Conservation (phyloP, 305 asterid species). For the Solanum hybrid region DNA sequence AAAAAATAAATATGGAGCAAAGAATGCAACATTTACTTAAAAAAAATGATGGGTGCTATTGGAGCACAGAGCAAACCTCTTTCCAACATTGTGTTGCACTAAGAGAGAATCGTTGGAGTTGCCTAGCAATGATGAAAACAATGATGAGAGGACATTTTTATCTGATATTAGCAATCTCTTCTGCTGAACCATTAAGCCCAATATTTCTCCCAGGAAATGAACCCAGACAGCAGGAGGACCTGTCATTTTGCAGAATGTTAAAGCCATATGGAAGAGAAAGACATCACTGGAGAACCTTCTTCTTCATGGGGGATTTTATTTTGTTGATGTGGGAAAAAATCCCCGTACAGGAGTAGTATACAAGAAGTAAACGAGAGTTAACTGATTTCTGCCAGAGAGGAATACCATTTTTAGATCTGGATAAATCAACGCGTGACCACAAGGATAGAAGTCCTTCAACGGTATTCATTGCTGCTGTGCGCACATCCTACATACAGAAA, state of each 20-base stretch:
- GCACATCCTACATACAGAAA: slow-evolving; percentile 40
- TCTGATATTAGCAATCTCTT: slow-evolving; percentile 73
- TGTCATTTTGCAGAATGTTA: slow-evolving; percentile 26
- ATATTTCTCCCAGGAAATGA: slow-evolving; percentile 66
- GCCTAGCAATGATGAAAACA: slow-evolving; percentile 60
- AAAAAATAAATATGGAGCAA: background rate
- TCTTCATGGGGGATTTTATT: background rate
- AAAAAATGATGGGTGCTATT: background rate
- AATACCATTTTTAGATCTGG: slow-evolving; percentile 44
- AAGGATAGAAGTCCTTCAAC: slow-evolving; percentile 44
- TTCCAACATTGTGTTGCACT: slow-evolving; percentile 47
- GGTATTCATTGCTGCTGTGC: slow-evolving; percentile 65
- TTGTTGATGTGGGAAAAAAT: background rate
- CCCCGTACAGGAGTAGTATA: background rate
- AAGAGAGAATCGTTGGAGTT: slow-evolving; percentile 49
- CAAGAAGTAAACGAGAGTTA: background rate
- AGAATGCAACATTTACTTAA: background rate
- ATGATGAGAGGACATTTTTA: slow-evolving; percentile 45
- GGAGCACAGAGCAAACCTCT: slow-evolving; percentile 36
- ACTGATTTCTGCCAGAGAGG: background rate
- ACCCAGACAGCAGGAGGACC: slow-evolving; percentile 36
- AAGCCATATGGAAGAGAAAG: slow-evolving; percentile 1
- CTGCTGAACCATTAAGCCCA: slow-evolving; percentile 52
- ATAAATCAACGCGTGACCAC: slow-evolving; percentile 32
- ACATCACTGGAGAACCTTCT: background rate